Conservation (phyloP, 176 grass and related monocot genomes). For the Avena insularis region DNA sequence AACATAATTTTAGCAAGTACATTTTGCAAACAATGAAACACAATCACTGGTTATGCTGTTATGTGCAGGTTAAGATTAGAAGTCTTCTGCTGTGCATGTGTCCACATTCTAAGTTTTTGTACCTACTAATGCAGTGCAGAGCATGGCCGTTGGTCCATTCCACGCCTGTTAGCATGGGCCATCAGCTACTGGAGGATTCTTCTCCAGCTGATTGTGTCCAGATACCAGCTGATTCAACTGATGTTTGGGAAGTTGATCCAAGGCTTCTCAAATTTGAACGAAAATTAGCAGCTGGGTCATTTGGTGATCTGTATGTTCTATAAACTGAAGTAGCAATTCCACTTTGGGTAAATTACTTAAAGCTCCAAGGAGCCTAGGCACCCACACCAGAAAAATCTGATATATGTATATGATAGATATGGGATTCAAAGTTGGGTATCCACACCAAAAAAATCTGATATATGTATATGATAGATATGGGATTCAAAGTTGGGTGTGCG, state of each 20-base stretch:
- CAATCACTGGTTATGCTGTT: not conserved
- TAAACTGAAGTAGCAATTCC: constrained; percentile 32
- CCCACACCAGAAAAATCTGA: not conserved
- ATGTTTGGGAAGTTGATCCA: constrained; percentile 89
- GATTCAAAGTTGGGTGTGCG: not conserved
- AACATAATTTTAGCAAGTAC: not conserved
- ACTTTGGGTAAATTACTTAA: constrained; percentile 18
- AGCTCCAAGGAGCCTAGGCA: constrained; percentile 5
- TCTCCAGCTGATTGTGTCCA: constrained; percentile 53
- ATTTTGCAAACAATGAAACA: constrained; percentile 4
- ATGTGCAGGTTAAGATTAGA: constrained; percentile 2
- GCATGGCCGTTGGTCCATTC: constrained; percentile 60
- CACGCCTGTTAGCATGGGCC: constrained; percentile 52
- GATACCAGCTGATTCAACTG: constrained; percentile 77
- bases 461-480: not conserved
- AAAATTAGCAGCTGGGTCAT: constrained; percentile 80
- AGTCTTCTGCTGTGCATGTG: constrained; percentile 26
- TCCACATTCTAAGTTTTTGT: constrained; percentile 16
- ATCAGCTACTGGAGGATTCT: constrained; percentile 44
- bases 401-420: not conserved
- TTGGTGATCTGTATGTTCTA: constrained; percentile 83
- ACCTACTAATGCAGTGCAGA: constrained; percentile 62
- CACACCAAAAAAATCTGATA: not conserved
- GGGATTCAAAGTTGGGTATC: not conserved
- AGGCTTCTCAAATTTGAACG: constrained; percentile 78